phyloP scores from a whole-genome alignment of 352 stramenopile genomes.

The Phytophthora citrophthora region DNA sequence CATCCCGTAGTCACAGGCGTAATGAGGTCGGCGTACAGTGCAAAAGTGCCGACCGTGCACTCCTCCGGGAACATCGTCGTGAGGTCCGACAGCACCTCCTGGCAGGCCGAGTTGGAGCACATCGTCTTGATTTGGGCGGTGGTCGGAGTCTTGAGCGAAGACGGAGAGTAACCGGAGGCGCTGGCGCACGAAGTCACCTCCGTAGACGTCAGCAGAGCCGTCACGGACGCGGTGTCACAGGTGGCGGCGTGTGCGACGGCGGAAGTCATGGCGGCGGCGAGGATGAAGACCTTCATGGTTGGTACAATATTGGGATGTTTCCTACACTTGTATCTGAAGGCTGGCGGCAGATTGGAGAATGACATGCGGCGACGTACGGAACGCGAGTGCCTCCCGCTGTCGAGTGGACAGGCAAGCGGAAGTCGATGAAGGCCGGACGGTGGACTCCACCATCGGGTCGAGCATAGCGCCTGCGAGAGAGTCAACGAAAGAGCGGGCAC shows the following conservation, averaged over 20 bases:
- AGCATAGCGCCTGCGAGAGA: conserved; percentile 22
- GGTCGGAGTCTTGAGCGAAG: conserved; percentile 29
- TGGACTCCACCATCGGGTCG: conserved; percentile 17
- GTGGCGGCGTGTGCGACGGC: conserved; percentile 25
- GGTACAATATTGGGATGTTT: not conserved
- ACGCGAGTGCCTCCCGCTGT: not conserved
- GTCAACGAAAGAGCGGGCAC: conserved; percentile 12
- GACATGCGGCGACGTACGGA: conserved; percentile 9
- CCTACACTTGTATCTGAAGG: conserved; percentile 14
- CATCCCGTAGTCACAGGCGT: conserved; percentile 39
- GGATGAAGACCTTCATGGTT: conserved; percentile 42
- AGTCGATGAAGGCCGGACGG: conserved; percentile 6
- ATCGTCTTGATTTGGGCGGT: conserved; percentile 27
- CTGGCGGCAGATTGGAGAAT: conserved; percentile 33
- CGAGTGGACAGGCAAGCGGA: conserved; percentile 21
- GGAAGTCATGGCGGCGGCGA: conserved; percentile 20
- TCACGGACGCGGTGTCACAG: conserved; percentile 32
- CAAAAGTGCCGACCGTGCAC: conserved; percentile 40
- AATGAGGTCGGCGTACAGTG: conserved; percentile 38
- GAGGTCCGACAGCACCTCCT: conserved; percentile 36
- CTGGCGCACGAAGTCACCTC: conserved; percentile 30
- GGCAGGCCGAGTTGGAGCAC: conserved; percentile 38
- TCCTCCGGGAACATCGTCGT: conserved; percentile 34
- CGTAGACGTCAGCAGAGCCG: conserved; percentile 16
- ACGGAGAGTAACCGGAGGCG: conserved; percentile 41